Evolutionary conservation across 1,284 basidiomycete species (phyloP).

Genomic region (Puccinia brachypodii): DNA sequence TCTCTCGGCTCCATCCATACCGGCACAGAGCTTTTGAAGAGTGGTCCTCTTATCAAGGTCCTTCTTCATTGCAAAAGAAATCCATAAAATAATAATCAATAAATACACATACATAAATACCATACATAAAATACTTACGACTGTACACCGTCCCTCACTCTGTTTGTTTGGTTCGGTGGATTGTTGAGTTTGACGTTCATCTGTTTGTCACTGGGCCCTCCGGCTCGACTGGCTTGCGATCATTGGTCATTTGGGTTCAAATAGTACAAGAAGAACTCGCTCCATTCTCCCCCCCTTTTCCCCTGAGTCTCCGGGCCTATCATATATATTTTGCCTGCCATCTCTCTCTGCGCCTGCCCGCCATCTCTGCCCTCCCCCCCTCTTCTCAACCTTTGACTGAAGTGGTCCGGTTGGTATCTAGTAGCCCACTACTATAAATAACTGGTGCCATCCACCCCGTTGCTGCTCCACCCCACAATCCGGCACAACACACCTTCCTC

Average conservation of each 20-base stretch:
- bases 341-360: background rate
- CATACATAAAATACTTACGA: no score
- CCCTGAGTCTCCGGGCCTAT: background rate
- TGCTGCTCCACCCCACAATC: background rate
- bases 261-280: background rate
- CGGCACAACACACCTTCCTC: background rate
- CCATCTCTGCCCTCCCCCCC: background rate
- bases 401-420: background rate
- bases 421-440: background rate
- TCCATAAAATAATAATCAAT: background rate
- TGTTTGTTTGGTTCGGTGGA: conserved; percentile 7
- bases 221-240: background rate
- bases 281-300: background rate
- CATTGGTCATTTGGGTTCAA: background rate
- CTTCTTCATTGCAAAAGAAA: background rate
- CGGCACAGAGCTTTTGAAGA: no score
- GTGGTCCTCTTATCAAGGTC: background rate
- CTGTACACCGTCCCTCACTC: conserved; percentile 1
- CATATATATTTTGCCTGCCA: background rate
- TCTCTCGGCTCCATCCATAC: no score
- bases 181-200: conserved; percentile 15
- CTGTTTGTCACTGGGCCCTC: background rate
- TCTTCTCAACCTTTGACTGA: background rate
- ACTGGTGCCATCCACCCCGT: background rate
- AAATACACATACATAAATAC: background rate